phyloP scores from a whole-genome alignment of 2,329 filamentous ascomycete genomes.

The Aureobasidium subglaciale region DNA sequence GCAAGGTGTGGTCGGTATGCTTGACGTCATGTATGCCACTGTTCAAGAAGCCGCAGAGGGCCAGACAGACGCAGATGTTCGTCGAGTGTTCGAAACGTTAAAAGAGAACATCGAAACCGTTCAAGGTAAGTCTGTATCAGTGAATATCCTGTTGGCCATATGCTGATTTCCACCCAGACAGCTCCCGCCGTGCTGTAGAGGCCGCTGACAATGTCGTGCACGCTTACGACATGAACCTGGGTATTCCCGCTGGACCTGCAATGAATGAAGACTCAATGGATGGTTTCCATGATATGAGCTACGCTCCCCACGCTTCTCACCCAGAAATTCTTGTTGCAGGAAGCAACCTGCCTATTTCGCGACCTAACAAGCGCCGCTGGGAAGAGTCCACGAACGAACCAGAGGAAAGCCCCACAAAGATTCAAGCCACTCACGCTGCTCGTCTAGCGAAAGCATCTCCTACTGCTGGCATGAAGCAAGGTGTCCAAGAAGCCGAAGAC shows the following conservation, averaged over 20 bases:
- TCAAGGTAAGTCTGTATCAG: constrained; percentile 45
- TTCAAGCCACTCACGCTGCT: constrained; percentile 17
- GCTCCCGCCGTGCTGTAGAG: constrained; percentile 63
- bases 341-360: constrained; percentile 33
- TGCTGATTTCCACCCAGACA: constrained; percentile 43
- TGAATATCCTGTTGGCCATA: constrained; percentile 6
- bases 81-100: constrained; percentile 53
- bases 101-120: constrained; percentile 65
- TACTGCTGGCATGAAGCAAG: constrained; percentile 23
- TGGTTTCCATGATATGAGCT: neutral
- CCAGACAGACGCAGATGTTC: constrained; percentile 44
- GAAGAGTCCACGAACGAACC: constrained; percentile 26
- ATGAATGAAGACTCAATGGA: constrained; percentile 15
- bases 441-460: constrained; percentile 20
- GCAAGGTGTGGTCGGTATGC: constrained; percentile 69
- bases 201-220: constrained; percentile 70
- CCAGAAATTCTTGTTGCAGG: constrained; percentile 39
- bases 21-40: constrained; percentile 69
- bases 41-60: constrained; percentile 58
- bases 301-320: constrained; percentile 18
- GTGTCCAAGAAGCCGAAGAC: constrained; percentile 24
- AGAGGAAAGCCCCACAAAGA: constrained; percentile 21
- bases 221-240: constrained; percentile 69
- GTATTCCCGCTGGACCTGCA: constrained; percentile 54
- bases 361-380: constrained; percentile 38